Percentiles rank a stretch among this genome's conserved stretches.
Evolutionary conservation across 2,329 filamentous ascomycete genomes (phyloP).

Genomic region (Dothistroma septosporum): DNA sequence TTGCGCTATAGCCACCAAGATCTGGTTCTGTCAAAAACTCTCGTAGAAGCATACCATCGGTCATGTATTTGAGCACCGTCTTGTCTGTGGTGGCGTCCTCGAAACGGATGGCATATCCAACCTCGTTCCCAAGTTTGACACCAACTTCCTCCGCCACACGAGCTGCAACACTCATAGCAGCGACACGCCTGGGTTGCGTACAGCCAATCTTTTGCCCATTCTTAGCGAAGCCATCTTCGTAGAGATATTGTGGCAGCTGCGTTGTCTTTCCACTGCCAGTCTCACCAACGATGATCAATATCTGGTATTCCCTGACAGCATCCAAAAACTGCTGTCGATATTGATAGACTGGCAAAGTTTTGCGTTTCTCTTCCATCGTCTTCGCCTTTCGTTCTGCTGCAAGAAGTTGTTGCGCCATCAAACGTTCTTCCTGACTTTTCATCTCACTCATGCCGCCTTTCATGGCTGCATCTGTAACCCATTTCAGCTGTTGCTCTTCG

Average conservation of each 20-base stretch:
- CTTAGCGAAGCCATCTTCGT: constrained; percentile 86
- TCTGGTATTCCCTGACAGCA: constrained; percentile 81
- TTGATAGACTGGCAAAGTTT: constrained; percentile 82
- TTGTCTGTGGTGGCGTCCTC: constrained; percentile 89
- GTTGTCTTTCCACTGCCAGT: constrained; percentile 96
- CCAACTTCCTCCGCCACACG: constrained; percentile 94
- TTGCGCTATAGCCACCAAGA: constrained; percentile 71
- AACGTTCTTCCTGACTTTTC: constrained; percentile 69
- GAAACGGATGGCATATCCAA: constrained; percentile 92
- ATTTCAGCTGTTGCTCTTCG: constrained; percentile 80
- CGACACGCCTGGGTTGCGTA: constrained; percentile 90
- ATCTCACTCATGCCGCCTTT: constrained; percentile 67
- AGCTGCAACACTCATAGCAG: constrained; percentile 94
- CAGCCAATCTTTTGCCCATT: constrained; percentile 81
- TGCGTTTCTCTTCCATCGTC: constrained; percentile 86
- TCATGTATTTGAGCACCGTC: constrained; percentile 93
- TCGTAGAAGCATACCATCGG: constrained; percentile 88
- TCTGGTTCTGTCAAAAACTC: constrained; percentile 88
- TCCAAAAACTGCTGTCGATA: constrained; percentile 81
- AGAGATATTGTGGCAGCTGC: constrained; percentile 87
- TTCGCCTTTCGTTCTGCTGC: constrained; percentile 83
- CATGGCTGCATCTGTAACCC: constrained; percentile 69
- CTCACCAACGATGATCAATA: constrained; percentile 88
- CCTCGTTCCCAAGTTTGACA: constrained; percentile 82
- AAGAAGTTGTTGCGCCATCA: constrained; percentile 75